A percentile compares a stretch with the other conserved stretches of the same genome.
These are phyloP conservation scores for Gynochthodes officinalis DNA, from an alignment of 257 asterid species.

Conservation along the genomic window DNA sequence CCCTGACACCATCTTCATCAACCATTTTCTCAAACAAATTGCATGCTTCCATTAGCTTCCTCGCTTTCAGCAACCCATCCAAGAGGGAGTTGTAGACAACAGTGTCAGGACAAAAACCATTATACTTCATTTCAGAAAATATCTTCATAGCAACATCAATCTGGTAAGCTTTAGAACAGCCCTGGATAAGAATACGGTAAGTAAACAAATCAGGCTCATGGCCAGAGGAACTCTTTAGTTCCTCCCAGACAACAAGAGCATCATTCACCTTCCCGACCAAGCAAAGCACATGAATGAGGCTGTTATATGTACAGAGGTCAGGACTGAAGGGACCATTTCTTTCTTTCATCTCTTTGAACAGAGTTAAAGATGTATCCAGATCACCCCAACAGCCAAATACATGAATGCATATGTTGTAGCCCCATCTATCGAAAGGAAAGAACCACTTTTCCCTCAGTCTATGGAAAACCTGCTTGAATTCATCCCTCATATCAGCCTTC, in stretches of 20 bases:
- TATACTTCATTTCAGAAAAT: slow-evolving; percentile 72
- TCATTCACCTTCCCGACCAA: slow-evolving; percentile 78
- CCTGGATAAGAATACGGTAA: slow-evolving; percentile 75
- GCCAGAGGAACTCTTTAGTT: slow-evolving; percentile 75
- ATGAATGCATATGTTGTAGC: slow-evolving; percentile 86
- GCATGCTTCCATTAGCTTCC: slow-evolving; percentile 79
- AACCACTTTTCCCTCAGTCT: slow-evolving; percentile 50
- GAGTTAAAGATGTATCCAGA: slow-evolving; percentile 46
- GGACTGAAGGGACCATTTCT: slow-evolving; percentile 52
- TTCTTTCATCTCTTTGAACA: slow-evolving; percentile 93
- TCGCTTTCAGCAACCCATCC: slow-evolving; percentile 79
- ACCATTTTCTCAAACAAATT: slow-evolving; percentile 79
- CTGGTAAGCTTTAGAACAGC: slow-evolving; percentile 70
- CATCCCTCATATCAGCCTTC: slow-evolving; percentile 64
- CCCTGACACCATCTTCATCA: slow-evolving; percentile 71
- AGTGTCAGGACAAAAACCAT: slow-evolving; percentile 60
- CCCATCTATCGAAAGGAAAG: slow-evolving; percentile 73
- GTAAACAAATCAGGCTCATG: slow-evolving; percentile 82
- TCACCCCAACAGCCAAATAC: slow-evolving; percentile 83
- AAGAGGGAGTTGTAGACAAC: slow-evolving; percentile 73
- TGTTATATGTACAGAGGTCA: slow-evolving; percentile 86
- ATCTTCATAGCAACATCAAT: slow-evolving; percentile 62
- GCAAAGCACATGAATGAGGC: slow-evolving; percentile 81
- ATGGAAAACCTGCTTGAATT: slow-evolving; percentile 51
- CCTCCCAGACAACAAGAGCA: slow-evolving; percentile 83